phyloP scores from a whole-genome alignment of 441 rosid genomes.

The Erodium chrysanthum region DNA sequence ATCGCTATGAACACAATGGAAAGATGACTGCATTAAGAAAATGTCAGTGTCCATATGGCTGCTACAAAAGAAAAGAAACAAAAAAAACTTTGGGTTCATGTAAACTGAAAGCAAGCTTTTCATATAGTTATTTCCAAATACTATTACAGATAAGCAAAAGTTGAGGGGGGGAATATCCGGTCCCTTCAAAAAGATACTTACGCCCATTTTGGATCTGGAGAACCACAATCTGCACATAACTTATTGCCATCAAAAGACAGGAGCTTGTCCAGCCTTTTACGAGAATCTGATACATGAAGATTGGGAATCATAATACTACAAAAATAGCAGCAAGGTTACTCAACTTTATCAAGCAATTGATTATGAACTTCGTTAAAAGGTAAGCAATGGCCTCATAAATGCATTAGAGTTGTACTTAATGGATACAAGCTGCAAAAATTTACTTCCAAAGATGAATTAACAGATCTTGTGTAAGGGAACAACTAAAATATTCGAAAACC shows the following conservation, averaged over 20 bases:
- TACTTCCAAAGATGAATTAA: background rate
- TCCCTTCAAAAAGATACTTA: slow-evolving; percentile 33
- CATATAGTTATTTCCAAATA: background rate
- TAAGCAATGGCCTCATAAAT: background rate
- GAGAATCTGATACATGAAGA: slow-evolving; percentile 39
- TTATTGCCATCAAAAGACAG: slow-evolving; percentile 45
- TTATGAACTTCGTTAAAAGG: background rate
- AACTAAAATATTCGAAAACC: background rate
- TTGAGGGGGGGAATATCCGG: background rate
- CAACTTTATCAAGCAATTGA: background rate
- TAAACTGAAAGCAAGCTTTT: background rate
- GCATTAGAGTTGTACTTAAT: background rate
- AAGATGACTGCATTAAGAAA: background rate
- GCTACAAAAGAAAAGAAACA: background rate
- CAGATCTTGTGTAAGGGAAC: background rate
- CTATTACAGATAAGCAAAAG: background rate
- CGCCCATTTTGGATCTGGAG: slow-evolving; percentile 99
- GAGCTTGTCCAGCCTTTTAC: slow-evolving; percentile 48
- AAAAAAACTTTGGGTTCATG: background rate
- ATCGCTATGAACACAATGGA: background rate
- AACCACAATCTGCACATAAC: slow-evolving; percentile 88
- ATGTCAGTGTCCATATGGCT: background rate
- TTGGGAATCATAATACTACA: background rate
- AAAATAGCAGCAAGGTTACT: background rate
- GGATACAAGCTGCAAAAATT: background rate